These are phyloP conservation scores for Fusarium humuli DNA, from an alignment of 2,329 filamentous ascomycete species.

Conservation along the genomic window DNA sequence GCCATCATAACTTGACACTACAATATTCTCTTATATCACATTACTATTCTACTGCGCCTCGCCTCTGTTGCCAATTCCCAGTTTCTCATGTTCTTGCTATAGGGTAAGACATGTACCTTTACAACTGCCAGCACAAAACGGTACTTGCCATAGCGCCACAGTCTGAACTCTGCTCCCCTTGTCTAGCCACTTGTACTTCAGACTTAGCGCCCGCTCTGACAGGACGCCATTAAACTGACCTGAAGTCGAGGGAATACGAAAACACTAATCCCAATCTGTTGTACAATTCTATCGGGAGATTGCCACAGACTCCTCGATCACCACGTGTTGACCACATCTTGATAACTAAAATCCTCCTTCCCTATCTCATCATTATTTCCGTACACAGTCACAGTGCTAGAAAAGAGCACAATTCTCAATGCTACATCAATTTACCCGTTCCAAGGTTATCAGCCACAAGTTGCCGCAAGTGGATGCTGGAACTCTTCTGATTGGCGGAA, in stretches of 20 bases:
- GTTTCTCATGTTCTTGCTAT: neutral
- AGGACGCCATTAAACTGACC: neutral
- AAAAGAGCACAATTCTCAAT: neutral
- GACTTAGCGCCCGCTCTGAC: neutral
- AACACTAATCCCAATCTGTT: neutral
- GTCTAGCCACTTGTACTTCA: neutral
- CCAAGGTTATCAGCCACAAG: neutral
- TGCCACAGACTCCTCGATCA: neutral
- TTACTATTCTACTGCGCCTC: neutral
- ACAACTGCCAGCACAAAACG: neutral
- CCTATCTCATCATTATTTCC: neutral
- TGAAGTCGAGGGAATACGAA: neutral
- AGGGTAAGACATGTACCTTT: neutral
- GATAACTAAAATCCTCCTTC: neutral
- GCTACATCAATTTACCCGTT: neutral
- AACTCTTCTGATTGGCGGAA: neutral
- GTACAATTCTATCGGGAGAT: neutral
- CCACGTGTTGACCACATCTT: neutral
- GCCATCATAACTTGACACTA: rapidly evolving
- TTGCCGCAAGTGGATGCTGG: neutral
- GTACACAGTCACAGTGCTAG: neutral
- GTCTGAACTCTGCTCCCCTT: rapidly evolving
- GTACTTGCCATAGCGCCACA: neutral
- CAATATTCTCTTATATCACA: neutral
- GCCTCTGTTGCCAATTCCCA: rapidly evolving